Evolutionary conservation across 306 rosid genomes (phyloP), one percentile per base, ranked within the genome.

Genomic region (Parietaria judaica): DNA sequence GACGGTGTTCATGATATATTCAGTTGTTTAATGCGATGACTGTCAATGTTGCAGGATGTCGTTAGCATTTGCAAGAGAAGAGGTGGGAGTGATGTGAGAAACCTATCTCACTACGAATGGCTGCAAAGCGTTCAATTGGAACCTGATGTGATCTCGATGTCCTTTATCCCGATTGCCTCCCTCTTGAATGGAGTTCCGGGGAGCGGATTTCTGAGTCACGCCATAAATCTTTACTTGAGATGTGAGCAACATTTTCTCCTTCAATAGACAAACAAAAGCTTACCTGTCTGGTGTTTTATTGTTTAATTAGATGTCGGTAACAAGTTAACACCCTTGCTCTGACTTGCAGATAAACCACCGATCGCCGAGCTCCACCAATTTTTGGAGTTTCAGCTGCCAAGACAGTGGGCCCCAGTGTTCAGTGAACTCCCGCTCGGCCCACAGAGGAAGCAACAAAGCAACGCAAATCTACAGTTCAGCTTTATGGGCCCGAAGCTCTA

Each of bases 351-450:
- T 74, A 91, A 91, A 76, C 98, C 98, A 23, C 96, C 96, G 15
- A 73, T 82, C 75, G 88, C 78, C 78, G 96, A 91, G 82, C 96
- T 91, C 63, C 92, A 91, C 79, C 98, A 88, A 76, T 91, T 91
- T 85, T 74, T 91, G 86, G 98, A 88, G 79, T 91, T 91, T 77
- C 98, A 91, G 82, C 84, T 91, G 49, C 96, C 98, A 36, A 80
- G 96, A 79, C 98, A 88, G 73, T 91, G 98, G 98, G 98, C 98
- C 44, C 98, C 98, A 65, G 85, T 91, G 65, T 91, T 88, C 79
- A 88, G 92, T 48, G 98, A 91, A 36, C 98, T 91, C 73, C 98
- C 98, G 36, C 98, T 91, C 70, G 98, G 98, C 70, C 98, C 96
- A 37, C 98, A 91, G 70, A 71, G 92, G 72, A 91, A 79, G 76